Evolutionary conservation across 2,329 filamentous ascomycete species (phyloP).

Genomic region (Cadophora gregata): DNA sequence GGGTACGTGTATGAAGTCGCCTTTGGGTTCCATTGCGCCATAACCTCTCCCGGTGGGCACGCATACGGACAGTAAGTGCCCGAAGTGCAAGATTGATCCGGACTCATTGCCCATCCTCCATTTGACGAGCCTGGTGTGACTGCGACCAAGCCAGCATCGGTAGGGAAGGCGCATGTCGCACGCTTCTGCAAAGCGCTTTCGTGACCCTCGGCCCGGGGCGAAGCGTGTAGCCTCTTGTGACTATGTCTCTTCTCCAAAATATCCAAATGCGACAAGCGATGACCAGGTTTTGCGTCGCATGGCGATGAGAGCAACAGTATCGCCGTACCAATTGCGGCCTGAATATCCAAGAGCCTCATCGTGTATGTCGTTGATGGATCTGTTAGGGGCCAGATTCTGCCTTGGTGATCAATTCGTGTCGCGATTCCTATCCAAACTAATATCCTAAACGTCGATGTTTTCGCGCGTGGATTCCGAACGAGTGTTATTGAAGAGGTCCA

Average conservation of each 20-base stretch:
- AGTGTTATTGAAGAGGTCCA: constrained; percentile 15
- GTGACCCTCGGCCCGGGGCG: constrained; percentile 29
- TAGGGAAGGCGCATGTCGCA: constrained; percentile 67
- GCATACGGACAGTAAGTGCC: constrained; percentile 78
- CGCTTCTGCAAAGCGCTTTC: constrained; percentile 38
- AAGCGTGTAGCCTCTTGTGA: constrained; percentile 38
- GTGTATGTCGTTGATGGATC: constrained; percentile 34
- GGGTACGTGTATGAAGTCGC: constrained; percentile 72
- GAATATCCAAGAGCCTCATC: constrained; percentile 61
- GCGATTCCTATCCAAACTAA: constrained; percentile 7
- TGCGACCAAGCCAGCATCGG: constrained; percentile 67
- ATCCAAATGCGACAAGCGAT: constrained; percentile 38
- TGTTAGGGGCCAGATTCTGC: constrained; percentile 18
- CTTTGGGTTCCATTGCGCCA: constrained; percentile 77
- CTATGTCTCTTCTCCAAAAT: constrained; percentile 37
- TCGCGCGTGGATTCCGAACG: constrained; percentile 13
- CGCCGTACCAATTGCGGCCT: constrained; percentile 57
- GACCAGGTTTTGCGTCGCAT: constrained; percentile 39
- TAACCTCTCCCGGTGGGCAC: constrained; percentile 76
- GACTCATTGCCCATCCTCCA: constrained; percentile 81
- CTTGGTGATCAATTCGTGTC: constrained; percentile 9
- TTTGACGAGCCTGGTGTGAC: constrained; percentile 70
- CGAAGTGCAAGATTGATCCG: constrained; percentile 70
- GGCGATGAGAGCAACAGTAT: constrained; percentile 51
- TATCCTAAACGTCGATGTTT: neutral